phyloP scores from a whole-genome alignment of 164 flowering plant genomes.

The Magnolia changhungtana region DNA sequence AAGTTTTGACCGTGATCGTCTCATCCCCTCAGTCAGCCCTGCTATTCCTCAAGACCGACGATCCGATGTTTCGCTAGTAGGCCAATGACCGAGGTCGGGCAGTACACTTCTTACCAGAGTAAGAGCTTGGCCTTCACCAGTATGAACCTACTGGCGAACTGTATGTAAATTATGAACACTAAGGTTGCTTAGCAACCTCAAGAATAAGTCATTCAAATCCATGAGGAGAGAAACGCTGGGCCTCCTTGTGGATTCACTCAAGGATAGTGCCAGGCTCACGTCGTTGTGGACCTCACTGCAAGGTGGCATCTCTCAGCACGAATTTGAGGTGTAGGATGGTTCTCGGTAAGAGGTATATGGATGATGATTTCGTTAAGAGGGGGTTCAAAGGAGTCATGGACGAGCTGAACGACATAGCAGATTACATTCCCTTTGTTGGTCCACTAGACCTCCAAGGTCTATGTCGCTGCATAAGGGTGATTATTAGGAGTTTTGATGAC shows the following conservation, averaged over 20 bases:
- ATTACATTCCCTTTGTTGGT: too few species aligned
- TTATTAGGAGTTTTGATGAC: not conserved
- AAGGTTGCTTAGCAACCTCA: not conserved
- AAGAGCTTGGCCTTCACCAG: not conserved
- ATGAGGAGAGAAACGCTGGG: slow-evolving; percentile 29
- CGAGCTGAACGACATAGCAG: slow-evolving; percentile 36
- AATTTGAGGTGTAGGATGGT: slow-evolving; percentile 36
- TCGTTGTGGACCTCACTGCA: slow-evolving; percentile 18
- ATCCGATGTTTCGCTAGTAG: slow-evolving; percentile 6
- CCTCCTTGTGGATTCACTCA: slow-evolving; percentile 13
- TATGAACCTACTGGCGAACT: not conserved
- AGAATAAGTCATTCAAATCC: slow-evolving; percentile 13
- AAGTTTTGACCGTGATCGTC: slow-evolving; percentile 8
- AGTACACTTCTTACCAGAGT: not conserved
- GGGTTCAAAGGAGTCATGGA: slow-evolving; percentile 1
- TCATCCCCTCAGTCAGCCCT: slow-evolving; percentile 19
- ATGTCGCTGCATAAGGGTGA: not conserved
- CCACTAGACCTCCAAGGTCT: too few species aligned
- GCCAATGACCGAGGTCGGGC: not conserved
- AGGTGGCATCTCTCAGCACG: slow-evolving; percentile 17
- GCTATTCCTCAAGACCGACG: slow-evolving; percentile 19
- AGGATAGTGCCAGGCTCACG: slow-evolving; percentile 7
- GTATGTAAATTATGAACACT: not conserved
- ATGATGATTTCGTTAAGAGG: slow-evolving; percentile 30
- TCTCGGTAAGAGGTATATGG: slow-evolving; percentile 42